These are phyloP conservation scores for Amanita rimosa DNA, from an alignment of 768 basidiomycete species.

Conservation along the genomic window DNA sequence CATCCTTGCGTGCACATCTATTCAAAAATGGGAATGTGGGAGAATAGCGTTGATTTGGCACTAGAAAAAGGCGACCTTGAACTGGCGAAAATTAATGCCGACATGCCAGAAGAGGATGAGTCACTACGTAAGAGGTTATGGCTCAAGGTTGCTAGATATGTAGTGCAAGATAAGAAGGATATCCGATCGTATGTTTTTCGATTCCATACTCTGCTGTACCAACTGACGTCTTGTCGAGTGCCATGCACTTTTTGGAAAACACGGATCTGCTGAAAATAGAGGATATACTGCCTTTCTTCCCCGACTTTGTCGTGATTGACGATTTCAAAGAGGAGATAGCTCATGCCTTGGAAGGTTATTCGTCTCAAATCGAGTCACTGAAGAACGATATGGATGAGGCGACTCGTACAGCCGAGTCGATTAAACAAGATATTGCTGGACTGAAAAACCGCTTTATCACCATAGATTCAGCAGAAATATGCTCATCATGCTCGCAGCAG, in stretches of 20 bases:
- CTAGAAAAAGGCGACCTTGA: conserved; percentile 92
- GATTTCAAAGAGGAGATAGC: conserved; percentile 99
- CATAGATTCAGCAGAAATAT: conserved; percentile 78
- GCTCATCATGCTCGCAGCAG: conserved; percentile 66
- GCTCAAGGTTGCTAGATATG: conserved; percentile 98
- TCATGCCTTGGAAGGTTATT: conserved; percentile 88
- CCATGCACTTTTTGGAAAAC: conserved; percentile 93
- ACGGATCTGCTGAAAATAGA: conserved; percentile 95
- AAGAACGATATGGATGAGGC: conserved; percentile 97
- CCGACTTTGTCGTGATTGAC: conserved; percentile 97
- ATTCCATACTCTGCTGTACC: conserved; percentile 1
- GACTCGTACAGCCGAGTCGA: conserved; percentile 82
- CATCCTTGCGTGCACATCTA: conserved; percentile 95
- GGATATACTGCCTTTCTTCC: conserved; percentile 98
- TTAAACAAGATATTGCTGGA: conserved; percentile 82
- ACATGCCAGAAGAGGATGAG: conserved; percentile 87
- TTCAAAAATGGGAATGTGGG: conserved; percentile 94
- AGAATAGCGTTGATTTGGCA: conserved; percentile 92
- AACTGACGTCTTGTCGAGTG: conserved; percentile 34
- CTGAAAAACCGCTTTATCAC: conserved; percentile 88
- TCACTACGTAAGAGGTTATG: conserved; percentile 86
- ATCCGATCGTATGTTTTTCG: conserved; percentile 78
- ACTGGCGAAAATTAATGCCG: conserved; percentile 89
- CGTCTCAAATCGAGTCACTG: conserved; percentile 78
- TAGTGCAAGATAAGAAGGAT: conserved; percentile 96